Conservation (phyloP, 1,139 yeast species). For the Casaregolazyma suthepensis region DNA sequence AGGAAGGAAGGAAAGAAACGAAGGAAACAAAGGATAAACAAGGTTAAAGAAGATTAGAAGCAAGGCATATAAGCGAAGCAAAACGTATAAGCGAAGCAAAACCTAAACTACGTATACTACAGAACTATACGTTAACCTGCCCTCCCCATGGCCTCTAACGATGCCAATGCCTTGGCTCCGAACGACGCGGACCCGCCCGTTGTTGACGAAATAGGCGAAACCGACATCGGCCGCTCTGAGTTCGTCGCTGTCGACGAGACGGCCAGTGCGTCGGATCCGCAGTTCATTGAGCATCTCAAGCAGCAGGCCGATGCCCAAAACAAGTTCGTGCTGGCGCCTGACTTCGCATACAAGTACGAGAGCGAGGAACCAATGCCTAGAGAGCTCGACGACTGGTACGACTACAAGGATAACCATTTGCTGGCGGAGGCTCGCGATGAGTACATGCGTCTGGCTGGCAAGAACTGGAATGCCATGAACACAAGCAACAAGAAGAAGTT, state of each 20-base stretch:
- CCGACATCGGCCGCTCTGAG: constrained; percentile 15
- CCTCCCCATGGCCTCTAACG: background rate
- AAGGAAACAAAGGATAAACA: no score
- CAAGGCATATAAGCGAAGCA: no score
- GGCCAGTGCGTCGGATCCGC: constrained; percentile 13
- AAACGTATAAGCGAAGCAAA: no score
- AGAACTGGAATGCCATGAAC: constrained; percentile 14
- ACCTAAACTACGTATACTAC: no score
- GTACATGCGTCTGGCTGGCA: constrained; percentile 13
- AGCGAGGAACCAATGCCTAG: constrained; percentile 22
- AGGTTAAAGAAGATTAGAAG: no score
- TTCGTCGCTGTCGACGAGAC: constrained; percentile 23
- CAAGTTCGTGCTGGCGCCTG: constrained; percentile 17
- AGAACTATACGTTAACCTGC: background rate
- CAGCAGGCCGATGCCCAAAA: constrained; percentile 18
- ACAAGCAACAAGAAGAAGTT: constrained; percentile 6
- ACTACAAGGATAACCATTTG: constrained; percentile 24
- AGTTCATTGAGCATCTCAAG: constrained; percentile 21
- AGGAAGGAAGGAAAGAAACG: no score
- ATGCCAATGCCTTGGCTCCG: background rate
- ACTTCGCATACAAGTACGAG: constrained; percentile 25
- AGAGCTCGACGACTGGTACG: constrained; percentile 35
- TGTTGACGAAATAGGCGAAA: constrained; percentile 9
- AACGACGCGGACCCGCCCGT: background rate
- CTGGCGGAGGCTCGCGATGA: constrained; percentile 23